These are phyloP conservation scores for Arabidopsis thaliana DNA, from an alignment of 345 rosid genomes.

Conservation along the genomic window DNA sequence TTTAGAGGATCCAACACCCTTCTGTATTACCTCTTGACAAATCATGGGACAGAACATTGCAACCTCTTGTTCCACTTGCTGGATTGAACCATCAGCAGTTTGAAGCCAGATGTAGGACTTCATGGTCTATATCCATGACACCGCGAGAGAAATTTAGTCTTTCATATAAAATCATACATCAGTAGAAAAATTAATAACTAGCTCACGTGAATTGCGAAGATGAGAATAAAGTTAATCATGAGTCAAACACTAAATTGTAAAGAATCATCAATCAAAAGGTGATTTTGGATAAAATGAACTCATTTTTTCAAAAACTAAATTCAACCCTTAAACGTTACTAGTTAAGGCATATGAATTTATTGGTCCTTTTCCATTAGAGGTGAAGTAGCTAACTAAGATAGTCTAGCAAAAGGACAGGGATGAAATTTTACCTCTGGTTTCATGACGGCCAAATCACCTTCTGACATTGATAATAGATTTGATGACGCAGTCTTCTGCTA, in stretches of 20 bases:
- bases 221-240: not conserved
- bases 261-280: conserved; percentile 1
- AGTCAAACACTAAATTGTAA: not conserved
- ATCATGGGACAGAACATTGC: conserved; percentile 95
- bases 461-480: conserved; percentile 57
- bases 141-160: conserved; percentile 15
- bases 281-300: not conserved
- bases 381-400: conserved; percentile 5
- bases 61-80: conserved; percentile 91
- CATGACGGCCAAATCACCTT: conserved; percentile 66
- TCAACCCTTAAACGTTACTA: not conserved
- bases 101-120: conserved; percentile 89
- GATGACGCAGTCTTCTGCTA: conserved; percentile 30
- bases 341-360: not conserved
- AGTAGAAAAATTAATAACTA: not conserved
- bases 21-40: conserved; percentile 75
- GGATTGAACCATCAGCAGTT: conserved; percentile 86
- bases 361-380: conserved; percentile 1
- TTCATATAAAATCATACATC: conserved; percentile 1
- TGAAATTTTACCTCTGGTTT: conserved; percentile 68
- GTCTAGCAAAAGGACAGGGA: conserved; percentile 1
- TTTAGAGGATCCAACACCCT: conserved; percentile 83
- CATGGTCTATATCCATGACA: conserved; percentile 52
- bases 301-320: too few relatives aligned
- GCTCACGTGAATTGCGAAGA: not conserved